A percentile compares a stretch with the other conserved stretches of the same genome.
phyloP scores from a whole-genome alignment of 2,329 filamentous ascomycete genomes.

The Neofusicoccum laricinum region DNA sequence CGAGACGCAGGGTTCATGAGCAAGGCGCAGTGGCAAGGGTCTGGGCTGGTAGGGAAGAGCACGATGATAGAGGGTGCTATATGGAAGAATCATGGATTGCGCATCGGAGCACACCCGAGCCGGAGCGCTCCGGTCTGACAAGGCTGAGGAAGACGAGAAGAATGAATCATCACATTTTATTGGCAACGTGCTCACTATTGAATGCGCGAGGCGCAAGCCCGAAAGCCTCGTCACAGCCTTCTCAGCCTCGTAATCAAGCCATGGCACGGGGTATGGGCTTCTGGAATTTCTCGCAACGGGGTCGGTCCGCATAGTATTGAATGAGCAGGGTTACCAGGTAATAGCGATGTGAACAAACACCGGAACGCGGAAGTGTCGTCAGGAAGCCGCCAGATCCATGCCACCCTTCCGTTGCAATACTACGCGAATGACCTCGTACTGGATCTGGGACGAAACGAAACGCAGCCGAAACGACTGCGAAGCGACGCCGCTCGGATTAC shows the following conservation, averaged over 20 bases:
- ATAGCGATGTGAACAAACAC: not conserved
- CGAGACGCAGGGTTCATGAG: not conserved
- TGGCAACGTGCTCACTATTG: conserved; percentile 1
- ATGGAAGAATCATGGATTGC: not conserved
- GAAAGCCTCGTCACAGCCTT: conserved; percentile 2
- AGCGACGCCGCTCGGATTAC: not conserved
- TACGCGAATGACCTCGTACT: not conserved
- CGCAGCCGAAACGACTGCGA: not conserved
- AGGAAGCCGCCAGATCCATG: not conserved
- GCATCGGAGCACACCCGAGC: not conserved
- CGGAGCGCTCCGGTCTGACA: conserved; percentile 4
- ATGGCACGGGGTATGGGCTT: not conserved
- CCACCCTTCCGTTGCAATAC: not conserved
- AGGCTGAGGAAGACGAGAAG: not conserved
- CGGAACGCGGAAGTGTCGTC: not conserved
- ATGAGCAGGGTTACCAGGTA: not conserved
- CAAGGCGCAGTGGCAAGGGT: not conserved
- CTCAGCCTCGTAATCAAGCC: conserved; percentile 4
- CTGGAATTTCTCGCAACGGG: not conserved
- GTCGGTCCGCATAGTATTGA: not conserved
- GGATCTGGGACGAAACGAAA: not conserved
- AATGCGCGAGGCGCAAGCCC: conserved; percentile 7
- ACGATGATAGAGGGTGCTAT: not conserved
- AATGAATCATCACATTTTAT: not conserved
- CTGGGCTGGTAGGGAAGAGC: not conserved